A percentile compares a stretch with the other conserved stretches of the same genome.
Conservation (phyloP, 73 alveolate genomes). For the Paramecium caudatum region DNA sequence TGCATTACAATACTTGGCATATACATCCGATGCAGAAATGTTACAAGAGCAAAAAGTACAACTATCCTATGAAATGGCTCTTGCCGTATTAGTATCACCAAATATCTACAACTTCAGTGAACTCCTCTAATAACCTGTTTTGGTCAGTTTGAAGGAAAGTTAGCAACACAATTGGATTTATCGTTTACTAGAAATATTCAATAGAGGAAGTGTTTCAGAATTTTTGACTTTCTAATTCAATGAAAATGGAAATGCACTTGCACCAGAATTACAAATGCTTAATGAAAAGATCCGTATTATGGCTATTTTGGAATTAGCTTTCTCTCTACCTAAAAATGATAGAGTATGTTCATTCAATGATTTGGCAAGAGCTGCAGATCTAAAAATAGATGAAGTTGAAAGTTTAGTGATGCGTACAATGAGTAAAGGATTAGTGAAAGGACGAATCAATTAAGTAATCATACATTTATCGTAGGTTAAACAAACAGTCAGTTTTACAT, state of each 20-base stretch:
- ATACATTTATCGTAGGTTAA: slow-evolving; percentile 2
- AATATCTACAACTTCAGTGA: slow-evolving; percentile 76
- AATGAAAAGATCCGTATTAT: slow-evolving; percentile 74
- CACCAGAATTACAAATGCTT: background rate
- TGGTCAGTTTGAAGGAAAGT: slow-evolving; percentile 57
- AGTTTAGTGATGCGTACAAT: slow-evolving; percentile 88
- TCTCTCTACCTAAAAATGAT: slow-evolving; percentile 72
- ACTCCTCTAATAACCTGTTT: slow-evolving; percentile 65
- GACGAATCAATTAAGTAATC: slow-evolving; percentile 85
- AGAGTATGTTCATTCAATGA: slow-evolving; percentile 61
- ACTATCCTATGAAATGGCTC: slow-evolving; percentile 74
- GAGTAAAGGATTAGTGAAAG: slow-evolving; percentile 85
- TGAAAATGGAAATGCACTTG: slow-evolving; percentile 1
- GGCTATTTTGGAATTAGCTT: slow-evolving; percentile 77
- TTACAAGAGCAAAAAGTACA: background rate
- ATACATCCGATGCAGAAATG: slow-evolving; percentile 62
- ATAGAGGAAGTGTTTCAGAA: slow-evolving; percentile 68
- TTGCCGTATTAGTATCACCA: slow-evolving; percentile 73
- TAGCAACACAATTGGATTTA: slow-evolving; percentile 64
- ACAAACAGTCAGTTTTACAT: slow-evolving; percentile 29
- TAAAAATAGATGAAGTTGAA: slow-evolving; percentile 80
- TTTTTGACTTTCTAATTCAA: slow-evolving; percentile 38
- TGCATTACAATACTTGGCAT: slow-evolving; percentile 72
- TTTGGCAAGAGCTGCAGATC: slow-evolving; percentile 38
- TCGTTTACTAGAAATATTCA: slow-evolving; percentile 67